phyloP scores from a whole-genome alignment of 2,329 filamentous ascomycete genomes.

The Nothomitra cinnamomea region DNA sequence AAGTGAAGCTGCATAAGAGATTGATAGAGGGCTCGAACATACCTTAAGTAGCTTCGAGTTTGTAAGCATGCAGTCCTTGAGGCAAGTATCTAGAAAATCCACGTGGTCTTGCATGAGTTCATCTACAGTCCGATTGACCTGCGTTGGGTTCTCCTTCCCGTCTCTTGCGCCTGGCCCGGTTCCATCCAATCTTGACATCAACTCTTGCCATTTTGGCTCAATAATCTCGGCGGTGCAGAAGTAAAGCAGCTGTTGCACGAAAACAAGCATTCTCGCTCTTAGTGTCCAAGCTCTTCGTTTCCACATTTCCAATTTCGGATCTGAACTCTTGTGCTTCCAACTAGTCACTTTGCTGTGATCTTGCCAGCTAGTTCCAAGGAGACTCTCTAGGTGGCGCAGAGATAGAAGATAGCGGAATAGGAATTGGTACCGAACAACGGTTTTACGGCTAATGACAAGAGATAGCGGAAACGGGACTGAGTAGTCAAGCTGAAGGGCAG shows the following conservation, averaged over 20 bases:
- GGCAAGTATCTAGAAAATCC: constrained; percentile 89
- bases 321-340: constrained; percentile 68
- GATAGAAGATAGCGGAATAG: constrained; percentile 89
- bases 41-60: constrained; percentile 89
- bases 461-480: constrained; percentile 88
- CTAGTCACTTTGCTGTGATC: constrained; percentile 65
- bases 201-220: constrained; percentile 87
- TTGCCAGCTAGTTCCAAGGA: constrained; percentile 77
- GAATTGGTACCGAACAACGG: constrained; percentile 89
- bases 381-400: constrained; percentile 72
- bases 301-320: constrained; percentile 67
- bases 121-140: constrained; percentile 58
- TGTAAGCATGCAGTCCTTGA: constrained; percentile 98
- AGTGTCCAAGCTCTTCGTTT: constrained; percentile 86
- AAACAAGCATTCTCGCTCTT: constrained; percentile 85
- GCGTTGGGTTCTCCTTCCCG: constrained; percentile 16
- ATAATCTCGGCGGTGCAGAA: constrained; percentile 96
- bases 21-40: constrained; percentile 18
- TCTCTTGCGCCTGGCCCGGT: constrained; percentile 32
- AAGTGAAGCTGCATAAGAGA: background rate
- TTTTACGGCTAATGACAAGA: constrained; percentile 88
- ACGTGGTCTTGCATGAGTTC: constrained; percentile 98
- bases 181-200: constrained; percentile 70
- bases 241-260: constrained; percentile 90
- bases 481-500: constrained; percentile 87